These are phyloP conservation scores for Henckelia pumila DNA, from an alignment of 257 asterid species.

Conservation along the genomic window DNA sequence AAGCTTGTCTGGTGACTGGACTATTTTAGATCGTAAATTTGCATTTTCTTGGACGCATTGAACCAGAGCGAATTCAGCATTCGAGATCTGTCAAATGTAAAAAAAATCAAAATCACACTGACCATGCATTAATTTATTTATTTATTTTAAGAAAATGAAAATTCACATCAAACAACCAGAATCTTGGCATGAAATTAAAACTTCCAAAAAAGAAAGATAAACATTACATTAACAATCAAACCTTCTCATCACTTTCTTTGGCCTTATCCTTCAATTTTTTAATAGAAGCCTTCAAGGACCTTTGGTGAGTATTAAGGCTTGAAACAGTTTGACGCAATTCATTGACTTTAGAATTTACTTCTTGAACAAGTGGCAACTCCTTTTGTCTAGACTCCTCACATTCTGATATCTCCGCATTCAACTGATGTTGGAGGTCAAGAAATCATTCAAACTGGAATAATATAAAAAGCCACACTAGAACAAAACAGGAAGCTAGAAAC, in stretches of 20 bases:
- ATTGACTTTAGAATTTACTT: slow-evolving; percentile 51
- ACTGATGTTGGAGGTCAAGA: slow-evolving; percentile 34
- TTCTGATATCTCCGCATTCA: slow-evolving; percentile 57
- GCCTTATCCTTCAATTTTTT: slow-evolving; percentile 69
- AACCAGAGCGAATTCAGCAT: slow-evolving; percentile 72
- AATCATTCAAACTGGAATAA: slow-evolving; percentile 12
- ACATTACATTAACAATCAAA: slow-evolving; percentile 28
- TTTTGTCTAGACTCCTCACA: slow-evolving; percentile 51
- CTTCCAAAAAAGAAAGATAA: slow-evolving; percentile 16
- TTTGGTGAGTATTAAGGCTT: slow-evolving; percentile 71
- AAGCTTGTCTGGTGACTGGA: slow-evolving; percentile 96
- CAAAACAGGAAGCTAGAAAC: slow-evolving; percentile 15
- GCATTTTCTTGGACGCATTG: slow-evolving; percentile 86
- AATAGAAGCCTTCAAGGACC: slow-evolving; percentile 54
- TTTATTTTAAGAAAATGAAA: background rate
- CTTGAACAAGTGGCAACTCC: slow-evolving; percentile 70
- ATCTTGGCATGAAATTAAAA: background rate
- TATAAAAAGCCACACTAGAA: background rate
- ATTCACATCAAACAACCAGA: slow-evolving; percentile 19
- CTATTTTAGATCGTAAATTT: slow-evolving; percentile 75
- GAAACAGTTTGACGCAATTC: slow-evolving; percentile 63
- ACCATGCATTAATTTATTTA: background rate
- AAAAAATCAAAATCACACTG: slow-evolving; percentile 6
- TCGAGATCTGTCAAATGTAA: slow-evolving; percentile 48
- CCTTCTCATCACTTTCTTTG: slow-evolving; percentile 84